phyloP scores from a whole-genome alignment of 257 asterid genomes.

The Fraxinus quadrangulata region DNA sequence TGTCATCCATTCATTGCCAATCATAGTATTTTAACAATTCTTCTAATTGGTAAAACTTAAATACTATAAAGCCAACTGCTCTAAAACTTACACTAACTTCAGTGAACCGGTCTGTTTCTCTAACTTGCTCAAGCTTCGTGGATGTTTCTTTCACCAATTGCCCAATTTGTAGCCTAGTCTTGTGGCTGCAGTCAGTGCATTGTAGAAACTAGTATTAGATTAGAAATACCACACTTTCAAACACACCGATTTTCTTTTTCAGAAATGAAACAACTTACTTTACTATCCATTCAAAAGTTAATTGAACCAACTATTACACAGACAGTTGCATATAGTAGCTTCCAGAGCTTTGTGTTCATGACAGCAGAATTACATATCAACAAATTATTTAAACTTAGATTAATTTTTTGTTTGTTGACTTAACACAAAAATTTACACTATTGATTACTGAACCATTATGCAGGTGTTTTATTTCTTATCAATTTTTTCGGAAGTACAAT shows the following conservation, averaged over 20 bases:
- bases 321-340: background rate
- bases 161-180: constrained; percentile 37
- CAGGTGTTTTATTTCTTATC: background rate
- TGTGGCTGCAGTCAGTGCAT: constrained; percentile 28
- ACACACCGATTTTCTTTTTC: background rate
- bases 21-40: no score
- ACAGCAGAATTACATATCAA: background rate
- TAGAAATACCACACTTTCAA: background rate
- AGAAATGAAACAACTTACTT: background rate
- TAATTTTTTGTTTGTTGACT: background rate
- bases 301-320: background rate
- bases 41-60: background rate
- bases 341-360: background rate
- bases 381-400: background rate
- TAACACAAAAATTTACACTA: background rate
- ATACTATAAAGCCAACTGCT: background rate
- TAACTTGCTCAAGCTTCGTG: constrained; percentile 37
- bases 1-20: background rate
- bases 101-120: constrained; percentile 29
- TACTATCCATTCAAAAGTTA: background rate
- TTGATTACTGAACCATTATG: background rate
- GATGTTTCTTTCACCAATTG: constrained; percentile 47
- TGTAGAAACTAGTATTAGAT: constrained; percentile 1
- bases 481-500: background rate
- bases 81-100: constrained; percentile 34